These are phyloP conservation scores for Neurospora cerealis DNA, from an alignment of 495 filamentous ascomycete genomes.

Conservation along the genomic window DNA sequence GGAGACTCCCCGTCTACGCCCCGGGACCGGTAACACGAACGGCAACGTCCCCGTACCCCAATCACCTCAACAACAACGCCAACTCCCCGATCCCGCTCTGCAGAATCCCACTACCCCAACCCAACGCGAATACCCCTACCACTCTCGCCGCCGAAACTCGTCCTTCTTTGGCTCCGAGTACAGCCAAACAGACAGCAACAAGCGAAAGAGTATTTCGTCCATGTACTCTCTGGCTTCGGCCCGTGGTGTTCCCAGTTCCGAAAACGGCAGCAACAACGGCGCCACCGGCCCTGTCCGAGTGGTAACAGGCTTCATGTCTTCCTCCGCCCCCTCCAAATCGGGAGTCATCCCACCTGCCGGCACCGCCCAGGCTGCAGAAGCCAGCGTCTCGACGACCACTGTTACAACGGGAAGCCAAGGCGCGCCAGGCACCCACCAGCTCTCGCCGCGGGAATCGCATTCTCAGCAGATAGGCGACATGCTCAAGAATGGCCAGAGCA, in stretches of 20 bases:
- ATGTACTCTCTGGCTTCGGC: conserved; percentile 53
- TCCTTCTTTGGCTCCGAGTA: conserved; percentile 21
- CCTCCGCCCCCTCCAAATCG: conserved; percentile 6
- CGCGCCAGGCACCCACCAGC: conserved; percentile 27
- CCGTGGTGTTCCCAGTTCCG: conserved; percentile 35
- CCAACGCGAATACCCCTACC: background rate
- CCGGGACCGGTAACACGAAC: conserved; percentile 16
- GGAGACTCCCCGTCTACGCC: conserved; percentile 32
- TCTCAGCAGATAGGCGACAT: conserved; percentile 26
- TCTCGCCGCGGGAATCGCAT: conserved; percentile 32
- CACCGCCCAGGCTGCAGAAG: conserved; percentile 32
- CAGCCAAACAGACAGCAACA: conserved; percentile 31
- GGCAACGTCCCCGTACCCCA: conserved; percentile 7
- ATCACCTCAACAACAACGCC: conserved; percentile 11
- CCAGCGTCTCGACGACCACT: conserved; percentile 42
- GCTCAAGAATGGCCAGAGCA: conserved; percentile 12
- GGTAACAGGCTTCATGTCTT: conserved; percentile 29
- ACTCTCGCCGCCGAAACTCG: conserved; percentile 19
- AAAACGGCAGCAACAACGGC: conserved; percentile 32
- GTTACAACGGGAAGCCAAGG: conserved; percentile 41
- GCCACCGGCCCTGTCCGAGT: conserved; percentile 15
- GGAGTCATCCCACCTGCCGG: conserved; percentile 20
- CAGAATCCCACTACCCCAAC: conserved; percentile 9
- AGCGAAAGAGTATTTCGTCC: conserved; percentile 57
- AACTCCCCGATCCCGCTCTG: conserved; percentile 37